These are phyloP conservation scores for Pelagophyceae sp. DNA, from an alignment of 352 stramenopile genomes.

Conservation along the genomic window DNA sequence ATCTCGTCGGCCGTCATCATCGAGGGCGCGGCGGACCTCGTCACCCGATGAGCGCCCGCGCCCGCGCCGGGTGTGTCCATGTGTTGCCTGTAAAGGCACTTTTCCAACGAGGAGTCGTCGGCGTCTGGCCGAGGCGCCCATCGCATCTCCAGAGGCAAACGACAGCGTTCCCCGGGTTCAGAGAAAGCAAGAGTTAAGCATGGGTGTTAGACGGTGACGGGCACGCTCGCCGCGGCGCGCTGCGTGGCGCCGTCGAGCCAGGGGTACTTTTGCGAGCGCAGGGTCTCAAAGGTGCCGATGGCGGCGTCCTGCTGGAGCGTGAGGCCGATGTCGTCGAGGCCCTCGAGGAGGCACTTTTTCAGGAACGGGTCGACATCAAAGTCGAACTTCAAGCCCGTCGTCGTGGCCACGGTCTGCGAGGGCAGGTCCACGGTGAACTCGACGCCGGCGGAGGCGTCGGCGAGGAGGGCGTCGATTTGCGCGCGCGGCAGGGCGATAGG, in stretches of 20 bases:
- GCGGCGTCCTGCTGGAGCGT: slow-evolving; percentile 59
- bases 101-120: too few relatives aligned
- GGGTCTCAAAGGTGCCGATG: slow-evolving; percentile 54
- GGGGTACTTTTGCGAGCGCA: slow-evolving; percentile 45
- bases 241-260: slow-evolving; percentile 59
- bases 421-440: slow-evolving; percentile 58
- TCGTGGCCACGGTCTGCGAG: slow-evolving; percentile 55
- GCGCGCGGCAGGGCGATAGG: slow-evolving; percentile 49
- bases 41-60: too few relatives aligned
- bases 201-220: not conserved
- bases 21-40: slow-evolving; percentile 34
- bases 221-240: not conserved
- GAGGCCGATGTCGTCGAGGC: slow-evolving; percentile 67
- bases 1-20: slow-evolving; percentile 27
- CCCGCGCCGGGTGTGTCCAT: too few relatives aligned
- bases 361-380: slow-evolving; percentile 66
- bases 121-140: too few relatives aligned
- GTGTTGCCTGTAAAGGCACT: too few relatives aligned
- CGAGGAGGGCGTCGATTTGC: slow-evolving; percentile 51
- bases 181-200: too few relatives aligned
- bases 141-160: too few relatives aligned
- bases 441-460: slow-evolving; percentile 43
- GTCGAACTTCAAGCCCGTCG: slow-evolving; percentile 49
- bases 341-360: slow-evolving; percentile 62
- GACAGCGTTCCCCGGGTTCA: too few relatives aligned